These are phyloP conservation scores for Plasmodium malariae DNA, from an alignment of 169 alveolate genomes.

Conservation along the genomic window DNA sequence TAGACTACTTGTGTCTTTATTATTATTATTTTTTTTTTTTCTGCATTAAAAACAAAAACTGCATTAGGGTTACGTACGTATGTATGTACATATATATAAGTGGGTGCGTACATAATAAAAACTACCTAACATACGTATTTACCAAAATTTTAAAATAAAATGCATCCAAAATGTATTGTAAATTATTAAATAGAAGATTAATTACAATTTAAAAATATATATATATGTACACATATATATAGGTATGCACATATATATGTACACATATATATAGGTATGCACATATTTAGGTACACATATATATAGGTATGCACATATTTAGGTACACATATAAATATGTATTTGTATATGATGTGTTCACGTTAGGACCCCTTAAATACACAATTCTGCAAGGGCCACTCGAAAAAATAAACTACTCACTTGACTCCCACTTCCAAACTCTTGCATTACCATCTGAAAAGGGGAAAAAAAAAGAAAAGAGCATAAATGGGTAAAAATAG, in stretches of 20 bases:
- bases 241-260: too few relatives aligned
- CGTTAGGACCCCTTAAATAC: too few relatives aligned
- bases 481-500: neutral
- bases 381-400: neutral
- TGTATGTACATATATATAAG: too few relatives aligned
- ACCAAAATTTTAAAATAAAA: neutral
- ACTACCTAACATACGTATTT: neutral
- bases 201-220: too few relatives aligned
- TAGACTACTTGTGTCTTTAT: too few relatives aligned
- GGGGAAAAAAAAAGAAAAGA: neutral
- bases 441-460: slow-evolving; percentile 60
- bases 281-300: neutral
- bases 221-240: slow-evolving; percentile 5
- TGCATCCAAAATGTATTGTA: neutral
- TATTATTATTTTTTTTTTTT: neutral
- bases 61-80: neutral
- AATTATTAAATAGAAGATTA: too few relatives aligned
- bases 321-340: neutral
- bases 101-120: neutral
- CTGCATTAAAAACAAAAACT: neutral
- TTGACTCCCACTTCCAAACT: slow-evolving; percentile 73
- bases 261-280: too few relatives aligned
- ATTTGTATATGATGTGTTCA: neutral
- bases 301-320: slow-evolving; percentile 6
- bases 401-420: slow-evolving; percentile 25